Percentiles rank a stretch among this genome's conserved stretches.
Evolutionary conservation across 345 rosid genomes (phyloP).

Genomic region (Sisymbrium altissimum): DNA sequence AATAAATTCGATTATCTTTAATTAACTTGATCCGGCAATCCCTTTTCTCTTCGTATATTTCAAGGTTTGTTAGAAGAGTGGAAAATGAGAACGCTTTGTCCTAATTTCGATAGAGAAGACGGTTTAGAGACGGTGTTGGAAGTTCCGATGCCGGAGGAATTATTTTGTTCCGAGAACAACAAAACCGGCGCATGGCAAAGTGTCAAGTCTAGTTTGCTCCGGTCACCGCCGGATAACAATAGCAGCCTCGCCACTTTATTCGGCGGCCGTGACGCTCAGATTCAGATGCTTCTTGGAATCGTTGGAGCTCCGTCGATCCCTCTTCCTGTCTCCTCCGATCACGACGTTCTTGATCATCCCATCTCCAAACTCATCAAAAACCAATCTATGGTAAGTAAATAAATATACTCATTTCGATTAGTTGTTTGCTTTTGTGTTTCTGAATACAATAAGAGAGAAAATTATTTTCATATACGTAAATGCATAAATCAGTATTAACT

Average conservation of each 20-base stretch:
- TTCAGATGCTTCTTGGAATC: constrained; percentile 41
- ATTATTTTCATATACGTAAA: neutral
- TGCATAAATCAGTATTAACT: neutral
- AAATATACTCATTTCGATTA: neutral
- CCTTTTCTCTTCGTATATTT: neutral
- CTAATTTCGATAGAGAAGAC: constrained; percentile 75
- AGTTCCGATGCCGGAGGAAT: constrained; percentile 85
- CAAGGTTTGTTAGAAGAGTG: constrained; percentile 7
- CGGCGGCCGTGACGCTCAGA: constrained; percentile 35
- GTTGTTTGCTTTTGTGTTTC: neutral
- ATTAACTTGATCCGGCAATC: neutral
- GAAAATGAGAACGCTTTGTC: constrained; percentile 77
- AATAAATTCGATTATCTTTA: neutral
- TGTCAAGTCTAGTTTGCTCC: constrained; percentile 34
- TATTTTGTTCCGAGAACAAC: constrained; percentile 44
- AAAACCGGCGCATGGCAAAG: constrained; percentile 34
- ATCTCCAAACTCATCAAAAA: constrained; percentile 37
- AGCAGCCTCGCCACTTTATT: constrained; percentile 17
- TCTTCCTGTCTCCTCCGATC: constrained; percentile 19
- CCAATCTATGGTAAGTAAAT: constrained; percentile 35
- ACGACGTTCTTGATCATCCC: constrained; percentile 25
- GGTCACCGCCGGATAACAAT: constrained; percentile 29
- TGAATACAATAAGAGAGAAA: neutral
- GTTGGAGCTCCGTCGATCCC: constrained; percentile 37
- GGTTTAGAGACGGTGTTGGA: constrained; percentile 82